Percentiles rank a stretch among this genome's conserved stretches.
phyloP scores from a whole-genome alignment of 805 yeast genomes.

The Kuraishia floccosa region DNA sequence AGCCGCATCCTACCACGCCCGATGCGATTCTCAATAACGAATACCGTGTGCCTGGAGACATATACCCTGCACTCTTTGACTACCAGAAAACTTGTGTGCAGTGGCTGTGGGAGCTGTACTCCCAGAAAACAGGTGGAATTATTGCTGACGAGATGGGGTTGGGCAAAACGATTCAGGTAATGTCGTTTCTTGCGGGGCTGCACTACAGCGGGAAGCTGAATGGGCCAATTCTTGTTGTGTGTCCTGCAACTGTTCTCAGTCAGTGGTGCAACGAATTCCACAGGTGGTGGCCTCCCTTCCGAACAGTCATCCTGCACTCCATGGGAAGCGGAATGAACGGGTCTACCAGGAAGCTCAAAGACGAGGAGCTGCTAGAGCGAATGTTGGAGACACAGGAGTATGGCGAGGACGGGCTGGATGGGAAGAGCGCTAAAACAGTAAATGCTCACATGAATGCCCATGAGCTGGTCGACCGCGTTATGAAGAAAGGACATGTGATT shows the following conservation, averaged over 20 bases:
- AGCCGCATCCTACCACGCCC: constrained; percentile 65
- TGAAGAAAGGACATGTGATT: constrained; percentile 66
- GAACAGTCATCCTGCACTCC: constrained; percentile 80
- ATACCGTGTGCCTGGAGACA: constrained; percentile 81
- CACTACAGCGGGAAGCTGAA: constrained; percentile 69
- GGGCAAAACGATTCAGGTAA: constrained; percentile 91
- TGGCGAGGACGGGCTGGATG: constrained; percentile 25
- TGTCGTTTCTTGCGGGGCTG: constrained; percentile 82
- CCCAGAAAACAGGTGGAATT: constrained; percentile 88
- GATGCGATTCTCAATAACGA: constrained; percentile 67
- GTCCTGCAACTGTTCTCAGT: constrained; percentile 92
- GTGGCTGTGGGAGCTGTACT: constrained; percentile 92
- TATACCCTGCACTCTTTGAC: constrained; percentile 76
- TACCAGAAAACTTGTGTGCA: constrained; percentile 96
- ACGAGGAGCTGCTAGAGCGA: constrained; percentile 35
- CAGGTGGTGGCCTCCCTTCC: constrained; percentile 94
- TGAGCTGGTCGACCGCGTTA: constrained; percentile 43
- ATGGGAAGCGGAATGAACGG: constrained; percentile 84
- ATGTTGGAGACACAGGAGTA: constrained; percentile 28
- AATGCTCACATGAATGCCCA: constrained; percentile 17
- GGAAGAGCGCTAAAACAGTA: constrained; percentile 13
- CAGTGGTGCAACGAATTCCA: constrained; percentile 98
- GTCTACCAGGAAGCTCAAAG: constrained; percentile 26
- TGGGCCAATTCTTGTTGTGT: constrained; percentile 77
- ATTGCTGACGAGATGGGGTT: constrained; percentile 98